Evolutionary conservation across 805 yeast genomes (phyloP), one percentile per base, ranked within the genome.

Genomic region (Helenozyma baotianmanensis): DNA sequence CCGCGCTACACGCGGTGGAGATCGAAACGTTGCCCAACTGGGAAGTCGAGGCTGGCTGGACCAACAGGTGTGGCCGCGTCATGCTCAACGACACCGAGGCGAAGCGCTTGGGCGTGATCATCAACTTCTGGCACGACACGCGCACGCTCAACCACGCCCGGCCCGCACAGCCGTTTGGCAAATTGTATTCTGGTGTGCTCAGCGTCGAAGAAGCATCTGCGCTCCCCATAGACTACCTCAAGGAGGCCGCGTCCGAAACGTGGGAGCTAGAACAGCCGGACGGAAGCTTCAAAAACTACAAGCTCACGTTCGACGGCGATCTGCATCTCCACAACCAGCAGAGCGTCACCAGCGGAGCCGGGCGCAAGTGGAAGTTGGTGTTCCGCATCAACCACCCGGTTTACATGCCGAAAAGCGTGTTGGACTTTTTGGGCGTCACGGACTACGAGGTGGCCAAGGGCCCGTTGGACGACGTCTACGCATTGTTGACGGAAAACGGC

Each of bases 101-200:
- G 6, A 43, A 45, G 4, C 40, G 49, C 28, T 40, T 65, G 16
- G 72, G 72, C 0, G 35, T 64, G 10, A 58, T 56, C 27, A 39
- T 62, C n/a, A 50, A 51, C 7, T 65, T 47, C 33, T 66, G 71
- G 71, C 45, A 49, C 29, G 68, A 61, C 33, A 48, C 36, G 19
- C 41, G 64, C 19, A 48, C 29, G 29, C 40, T 60, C 11, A 52
- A 56, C 37, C 57, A 53, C 21, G n/a, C n/a, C n/a, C n/a, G n/a
- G n/a, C n/a, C n/a, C n/a, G n/a, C n/a, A n/a, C 53, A 54, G 29
- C 45, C 27, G 25, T 9, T 38, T 6, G 60, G 58, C 1, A 40
- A 45, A 6, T 40, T 35, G 2, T 51, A 59, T 33, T 30, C 36
- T 12, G 42, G 56, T 1, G 41, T 54, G 18, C 29, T 64, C 6